Conservation (phyloP, 176 grass and related monocot genomes). For the Ampelocalamus luodianensis region DNA sequence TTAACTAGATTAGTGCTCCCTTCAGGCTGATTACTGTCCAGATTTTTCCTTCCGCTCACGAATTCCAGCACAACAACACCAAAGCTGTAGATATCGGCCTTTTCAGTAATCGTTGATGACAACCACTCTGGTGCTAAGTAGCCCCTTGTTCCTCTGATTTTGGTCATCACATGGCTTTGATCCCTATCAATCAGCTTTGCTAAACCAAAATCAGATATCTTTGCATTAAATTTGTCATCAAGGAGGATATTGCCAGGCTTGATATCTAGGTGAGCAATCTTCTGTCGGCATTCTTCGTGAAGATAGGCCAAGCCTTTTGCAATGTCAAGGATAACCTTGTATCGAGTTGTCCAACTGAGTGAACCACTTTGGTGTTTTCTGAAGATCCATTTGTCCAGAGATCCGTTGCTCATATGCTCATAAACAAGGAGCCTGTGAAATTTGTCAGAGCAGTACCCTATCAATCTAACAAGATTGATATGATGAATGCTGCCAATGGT, state of each 20-base stretch:
- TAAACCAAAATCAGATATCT: conserved; percentile 81
- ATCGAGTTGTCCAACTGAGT: conserved; percentile 74
- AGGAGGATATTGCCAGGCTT: conserved; percentile 81
- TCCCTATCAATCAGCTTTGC: conserved; percentile 88
- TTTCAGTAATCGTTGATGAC: conserved; percentile 80
- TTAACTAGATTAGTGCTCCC: conserved; percentile 61
- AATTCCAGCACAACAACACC: conserved; percentile 72
- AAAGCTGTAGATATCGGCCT: conserved; percentile 82
- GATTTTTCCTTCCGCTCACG: conserved; percentile 64
- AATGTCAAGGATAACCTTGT: conserved; percentile 67
- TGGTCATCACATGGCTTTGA: conserved; percentile 84
- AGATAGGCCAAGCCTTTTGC: conserved; percentile 78
- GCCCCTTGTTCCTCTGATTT: conserved; percentile 72
- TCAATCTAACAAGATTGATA: conserved; percentile 77
- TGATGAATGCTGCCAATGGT: conserved; percentile 82
- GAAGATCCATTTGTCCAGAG: conserved; percentile 83
- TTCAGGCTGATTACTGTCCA: conserved; percentile 59
- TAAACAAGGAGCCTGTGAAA: conserved; percentile 77
- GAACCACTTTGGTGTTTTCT: conserved; percentile 46
- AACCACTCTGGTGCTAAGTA: conserved; percentile 88
- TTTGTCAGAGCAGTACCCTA: conserved; percentile 78
- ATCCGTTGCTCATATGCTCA: conserved; percentile 78
- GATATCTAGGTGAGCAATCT: conserved; percentile 84
- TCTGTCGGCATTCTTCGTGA: conserved; percentile 77
- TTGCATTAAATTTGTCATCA: conserved; percentile 75